These are phyloP conservation scores for Irpex sp. DNA, from an alignment of 1,284 basidiomycete genomes.

Conservation along the genomic window DNA sequence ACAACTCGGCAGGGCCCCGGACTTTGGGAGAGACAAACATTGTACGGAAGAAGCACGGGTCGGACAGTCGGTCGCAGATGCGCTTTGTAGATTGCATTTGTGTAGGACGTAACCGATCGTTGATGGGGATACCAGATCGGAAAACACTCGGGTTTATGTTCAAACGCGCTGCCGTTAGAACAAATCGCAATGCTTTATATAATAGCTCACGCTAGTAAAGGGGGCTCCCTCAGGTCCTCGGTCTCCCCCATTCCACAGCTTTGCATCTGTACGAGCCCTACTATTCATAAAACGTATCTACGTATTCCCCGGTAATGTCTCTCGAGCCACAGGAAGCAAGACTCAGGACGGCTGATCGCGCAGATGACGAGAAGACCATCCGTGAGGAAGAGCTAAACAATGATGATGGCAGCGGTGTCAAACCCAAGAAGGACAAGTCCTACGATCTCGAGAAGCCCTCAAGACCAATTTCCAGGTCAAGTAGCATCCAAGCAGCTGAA, in stretches of 20 bases:
- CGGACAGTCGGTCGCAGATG: not conserved
- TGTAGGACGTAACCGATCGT: not conserved
- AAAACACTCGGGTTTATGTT: not conserved
- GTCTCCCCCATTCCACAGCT: not conserved
- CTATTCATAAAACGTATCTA: not conserved
- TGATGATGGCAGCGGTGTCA: not conserved
- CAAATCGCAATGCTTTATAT: not conserved
- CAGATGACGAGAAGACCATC: slow-evolving; percentile 15
- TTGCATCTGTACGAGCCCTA: not conserved
- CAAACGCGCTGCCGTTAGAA: not conserved
- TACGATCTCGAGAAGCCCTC: slow-evolving; percentile 3
- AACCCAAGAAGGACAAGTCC: not conserved
- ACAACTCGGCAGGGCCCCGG: too few species aligned
- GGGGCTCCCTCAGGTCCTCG: not conserved
- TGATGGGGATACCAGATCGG: not conserved
- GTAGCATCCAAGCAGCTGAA: slow-evolving; percentile 4
- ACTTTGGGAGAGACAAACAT: not conserved
- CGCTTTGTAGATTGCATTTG: not conserved
- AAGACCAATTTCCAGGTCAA: not conserved
- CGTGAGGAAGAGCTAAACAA: not conserved
- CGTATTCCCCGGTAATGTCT: not conserved
- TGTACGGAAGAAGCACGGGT: not conserved
- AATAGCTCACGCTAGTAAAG: not conserved
- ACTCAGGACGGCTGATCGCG: not conserved
- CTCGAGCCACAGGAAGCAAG: not conserved